Evolutionary conservation across 441 rosid species (phyloP).

Genomic region (Syzygium syzygioides): DNA sequence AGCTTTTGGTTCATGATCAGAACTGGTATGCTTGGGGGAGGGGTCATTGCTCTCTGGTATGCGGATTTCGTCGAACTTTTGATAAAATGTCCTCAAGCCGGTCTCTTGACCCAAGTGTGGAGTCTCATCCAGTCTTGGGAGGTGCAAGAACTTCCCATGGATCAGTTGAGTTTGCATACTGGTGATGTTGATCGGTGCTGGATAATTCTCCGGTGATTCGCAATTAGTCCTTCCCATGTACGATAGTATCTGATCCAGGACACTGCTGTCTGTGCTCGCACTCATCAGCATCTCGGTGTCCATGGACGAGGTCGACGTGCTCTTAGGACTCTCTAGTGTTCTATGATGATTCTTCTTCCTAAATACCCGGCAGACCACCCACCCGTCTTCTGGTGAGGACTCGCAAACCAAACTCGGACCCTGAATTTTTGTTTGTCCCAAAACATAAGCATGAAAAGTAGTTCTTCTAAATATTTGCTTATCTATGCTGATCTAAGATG

Average conservation of each 20-base stretch:
- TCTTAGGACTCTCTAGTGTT: conserved; percentile 8
- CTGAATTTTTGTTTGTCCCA: not conserved
- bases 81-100: conserved; percentile 26
- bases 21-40: not conserved
- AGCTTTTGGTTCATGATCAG: conserved; percentile 1
- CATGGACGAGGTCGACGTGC: conserved; percentile 9
- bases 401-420: not conserved
- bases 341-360: conserved; percentile 10
- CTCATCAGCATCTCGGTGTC: conserved; percentile 5
- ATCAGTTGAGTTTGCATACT: not conserved
- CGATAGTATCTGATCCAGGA: conserved; percentile 12
- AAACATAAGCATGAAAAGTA: not conserved
- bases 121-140: conserved; percentile 9
- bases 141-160: conserved; percentile 11
- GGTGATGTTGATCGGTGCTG: not conserved
- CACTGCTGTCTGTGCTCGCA: not conserved
- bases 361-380: conserved; percentile 17
- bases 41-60: not conserved
- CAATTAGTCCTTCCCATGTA: conserved; percentile 9
- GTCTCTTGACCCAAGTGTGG: conserved; percentile 25
- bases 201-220: not conserved
- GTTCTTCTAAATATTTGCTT: not conserved
- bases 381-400: conserved; percentile 8
- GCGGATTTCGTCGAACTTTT: conserved; percentile 27
- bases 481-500: not conserved